Conservation (phyloP, 257 asterid species). For the Thymus quinquecostatus region DNA sequence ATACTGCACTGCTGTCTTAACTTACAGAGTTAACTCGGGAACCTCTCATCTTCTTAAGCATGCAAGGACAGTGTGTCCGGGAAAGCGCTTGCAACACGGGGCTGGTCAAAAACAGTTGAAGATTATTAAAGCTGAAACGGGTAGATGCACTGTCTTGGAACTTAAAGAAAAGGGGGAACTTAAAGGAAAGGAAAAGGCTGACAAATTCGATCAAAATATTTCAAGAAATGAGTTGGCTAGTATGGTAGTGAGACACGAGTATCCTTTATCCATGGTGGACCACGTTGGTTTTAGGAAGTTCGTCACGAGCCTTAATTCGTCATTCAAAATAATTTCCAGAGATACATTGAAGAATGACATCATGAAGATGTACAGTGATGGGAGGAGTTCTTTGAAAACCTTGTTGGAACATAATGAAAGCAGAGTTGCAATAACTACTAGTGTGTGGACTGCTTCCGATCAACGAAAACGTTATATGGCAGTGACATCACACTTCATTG, state of each 20-base stretch:
- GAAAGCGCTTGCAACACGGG: background rate
- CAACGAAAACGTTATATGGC: background rate
- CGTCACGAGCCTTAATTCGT: background rate
- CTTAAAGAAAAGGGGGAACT: background rate
- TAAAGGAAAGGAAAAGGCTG: background rate
- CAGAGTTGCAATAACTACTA: background rate
- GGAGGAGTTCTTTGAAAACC: background rate
- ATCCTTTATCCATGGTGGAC: background rate
- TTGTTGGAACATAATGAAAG: background rate
- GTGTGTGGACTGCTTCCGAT: background rate
- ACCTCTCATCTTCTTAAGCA: constrained; percentile 9
- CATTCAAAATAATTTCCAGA: background rate
- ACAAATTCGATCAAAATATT: too few relatives aligned
- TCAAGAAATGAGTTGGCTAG: background rate
- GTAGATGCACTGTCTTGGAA: background rate
- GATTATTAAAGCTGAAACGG: background rate
- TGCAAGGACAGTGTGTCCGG: background rate
- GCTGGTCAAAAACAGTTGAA: background rate
- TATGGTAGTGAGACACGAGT: background rate
- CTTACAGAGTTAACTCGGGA: background rate
- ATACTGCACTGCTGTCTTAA: background rate
- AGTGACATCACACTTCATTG: constrained; percentile 6
- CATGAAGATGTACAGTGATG: background rate
- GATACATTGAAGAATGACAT: background rate
- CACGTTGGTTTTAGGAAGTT: background rate